Base-by-base conservation (phyloP, 176 grass and related monocot genomes). In the Cenchrus purpureus region DNA sequence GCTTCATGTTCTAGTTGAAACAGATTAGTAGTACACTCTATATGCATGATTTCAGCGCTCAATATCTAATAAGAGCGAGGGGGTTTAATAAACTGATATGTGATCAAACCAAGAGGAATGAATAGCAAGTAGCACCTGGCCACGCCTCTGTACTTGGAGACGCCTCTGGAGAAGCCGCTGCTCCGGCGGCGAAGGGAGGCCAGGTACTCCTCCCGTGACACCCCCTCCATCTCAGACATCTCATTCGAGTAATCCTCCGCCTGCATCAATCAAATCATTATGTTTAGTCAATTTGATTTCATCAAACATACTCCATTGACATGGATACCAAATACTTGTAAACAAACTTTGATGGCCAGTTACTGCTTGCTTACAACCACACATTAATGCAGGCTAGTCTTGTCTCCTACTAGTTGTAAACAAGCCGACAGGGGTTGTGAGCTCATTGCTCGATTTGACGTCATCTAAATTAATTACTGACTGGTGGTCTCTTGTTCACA, bases 61-160 rank as follows among this genome's bases (percentile, higher is more conserved):
- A 45, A 45, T 45, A 6, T 45, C 5, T 72, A 49, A 29, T 53
- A 50, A 75, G 2, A 32, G 31, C 4, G 29, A 52, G 29, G 4
- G 12, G n/a, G 12, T 78, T 79, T 25, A 49, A 48, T 29, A 1
- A 40, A 3, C 2, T 8, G 11, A 40, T 52, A 42, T 31, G 48
- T 80, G 78, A 12, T 67, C 52, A 42, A 37, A 34, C 11, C 28
- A 66, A 51, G 25, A 32, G 22, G 28, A 52, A 7, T 60, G 19
- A 22, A 22, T 60, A 3, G 20, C 57, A 60, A 46, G 45, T 46
- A 50, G 5, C 82, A 98, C 97, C 97, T 99, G 80, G 97, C 97
- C 20, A 99, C 97, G 29, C 97, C 97, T 71, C 97, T 85, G 88
- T 96, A 99, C 86, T 96, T 99, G 61, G 97, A 99, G 54, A 99